Conservation (phyloP, 768 basidiomycete genomes). For the Aureoboletus auriporus region DNA sequence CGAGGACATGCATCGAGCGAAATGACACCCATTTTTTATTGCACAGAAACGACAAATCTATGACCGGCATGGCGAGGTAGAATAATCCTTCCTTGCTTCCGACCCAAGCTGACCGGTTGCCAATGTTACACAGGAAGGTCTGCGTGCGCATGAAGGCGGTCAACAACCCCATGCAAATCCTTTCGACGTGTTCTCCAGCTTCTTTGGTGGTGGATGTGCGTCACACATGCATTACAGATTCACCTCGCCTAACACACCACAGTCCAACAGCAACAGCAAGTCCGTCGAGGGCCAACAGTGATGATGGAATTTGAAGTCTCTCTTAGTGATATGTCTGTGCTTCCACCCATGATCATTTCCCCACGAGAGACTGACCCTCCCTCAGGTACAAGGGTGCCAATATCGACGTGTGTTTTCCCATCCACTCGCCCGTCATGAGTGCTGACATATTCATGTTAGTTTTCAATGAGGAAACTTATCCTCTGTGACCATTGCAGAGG, state of each 20-base stretch:
- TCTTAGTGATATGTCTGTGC: constrained; percentile 73
- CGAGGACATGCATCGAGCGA: not conserved
- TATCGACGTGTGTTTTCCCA: constrained; percentile 60
- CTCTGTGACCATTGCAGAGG: constrained; percentile 98
- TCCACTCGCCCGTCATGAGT: not conserved
- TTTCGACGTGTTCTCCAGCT: constrained; percentile 90
- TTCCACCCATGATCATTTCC: not conserved
- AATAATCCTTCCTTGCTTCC: constrained; percentile 7
- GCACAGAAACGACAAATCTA: constrained; percentile 87
- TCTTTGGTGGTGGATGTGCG: constrained; percentile 84
- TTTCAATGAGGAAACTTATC: constrained; percentile 86
- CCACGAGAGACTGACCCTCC: constrained; percentile 4
- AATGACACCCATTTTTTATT: not conserved
- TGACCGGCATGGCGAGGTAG: constrained; percentile 86
- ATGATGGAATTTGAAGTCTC: constrained; percentile 82
- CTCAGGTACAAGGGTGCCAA: constrained; percentile 77
- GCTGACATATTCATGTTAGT: constrained; percentile 44
- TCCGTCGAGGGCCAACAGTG: constrained; percentile 70
- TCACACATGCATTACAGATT: constrained; percentile 10
- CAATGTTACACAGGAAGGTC: constrained; percentile 59
- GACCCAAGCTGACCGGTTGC: constrained; percentile 5
- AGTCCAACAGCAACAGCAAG: constrained; percentile 49
- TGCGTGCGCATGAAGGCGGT: constrained; percentile 90
- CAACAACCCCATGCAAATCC: constrained; percentile 74
- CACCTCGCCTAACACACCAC: not conserved